Percentiles rank a stretch among this genome's conserved stretches.
phyloP scores from a whole-genome alignment of 129 eudicot species.

The Scalesia atractyloides region DNA sequence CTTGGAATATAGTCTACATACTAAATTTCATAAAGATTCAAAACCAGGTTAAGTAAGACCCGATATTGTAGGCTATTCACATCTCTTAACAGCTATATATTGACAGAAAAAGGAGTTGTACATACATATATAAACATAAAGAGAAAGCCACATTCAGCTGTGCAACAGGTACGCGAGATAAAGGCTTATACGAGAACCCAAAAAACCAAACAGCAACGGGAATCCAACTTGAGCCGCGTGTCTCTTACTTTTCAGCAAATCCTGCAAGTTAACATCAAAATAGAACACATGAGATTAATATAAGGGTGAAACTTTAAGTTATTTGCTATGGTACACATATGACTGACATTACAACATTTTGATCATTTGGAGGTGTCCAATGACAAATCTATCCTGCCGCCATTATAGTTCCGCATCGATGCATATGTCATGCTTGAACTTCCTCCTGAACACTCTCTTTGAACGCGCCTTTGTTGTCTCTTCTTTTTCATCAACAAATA shows the following conservation, averaged over 20 bases:
- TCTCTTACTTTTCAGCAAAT: constrained; percentile 49
- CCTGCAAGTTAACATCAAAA: constrained; percentile 39
- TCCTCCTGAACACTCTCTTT: constrained; percentile 40
- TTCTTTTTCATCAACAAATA: constrained; percentile 62
- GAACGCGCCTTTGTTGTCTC: constrained; percentile 42
- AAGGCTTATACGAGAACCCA: constrained; percentile 62
- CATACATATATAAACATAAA: constrained; percentile 28
- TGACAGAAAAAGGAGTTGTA: neutral
- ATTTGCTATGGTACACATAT: neutral
- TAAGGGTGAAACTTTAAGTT: no score
- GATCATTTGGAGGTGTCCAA: constrained; percentile 1
- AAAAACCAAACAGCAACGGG: constrained; percentile 63
- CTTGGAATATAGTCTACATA: neutral
- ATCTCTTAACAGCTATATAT: neutral
- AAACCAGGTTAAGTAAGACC: neutral
- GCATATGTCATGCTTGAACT: constrained; percentile 21
- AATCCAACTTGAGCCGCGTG: constrained; percentile 59
- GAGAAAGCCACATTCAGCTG: constrained; percentile 20
- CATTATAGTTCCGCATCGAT: constrained; percentile 14
- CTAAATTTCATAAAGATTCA: neutral
- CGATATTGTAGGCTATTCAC: neutral
- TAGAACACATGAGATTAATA: neutral
- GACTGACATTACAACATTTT: neutral
- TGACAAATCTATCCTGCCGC: neutral
- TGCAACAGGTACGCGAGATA: constrained; percentile 55